Base-by-base conservation (phyloP, 495 filamentous ascomycete species). In the Penicillium goetzii region DNA sequence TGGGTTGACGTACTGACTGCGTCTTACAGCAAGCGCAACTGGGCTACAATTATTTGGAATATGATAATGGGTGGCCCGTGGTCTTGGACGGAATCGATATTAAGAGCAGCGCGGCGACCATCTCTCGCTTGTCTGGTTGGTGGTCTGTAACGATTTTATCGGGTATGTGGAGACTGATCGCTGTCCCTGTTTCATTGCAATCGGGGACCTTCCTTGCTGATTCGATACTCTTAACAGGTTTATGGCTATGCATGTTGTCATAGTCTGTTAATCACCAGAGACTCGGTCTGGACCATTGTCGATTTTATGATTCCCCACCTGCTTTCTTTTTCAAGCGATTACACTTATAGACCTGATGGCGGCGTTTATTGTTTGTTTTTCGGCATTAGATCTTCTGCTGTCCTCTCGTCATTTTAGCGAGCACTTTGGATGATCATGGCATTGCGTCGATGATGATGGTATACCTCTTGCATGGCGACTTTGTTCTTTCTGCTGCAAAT, bases 61-160 rank as follows among this genome's bases (percentile, higher is more conserved):
- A 81, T 60, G 56, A 72, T 7, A 62, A 81, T 43, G 79, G 81
- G 10, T 83, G 80, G 81, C 81, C 80, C 0, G 72, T 75, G 6
- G 65, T 73, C 28, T 10, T 62, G 17, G 63, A 57, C 11, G 69
- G 66, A n/a, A 40, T 28, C 14, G 19, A 56, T 52, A 9, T 41
- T 10, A 14, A 36, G 2, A 38, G 25, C n/a, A 21, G 56, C 26
- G 59, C 32, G 2, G 23, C 50, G 23, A 23, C 15, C 10, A 15
- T 21, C 17, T 21, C 19, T 11, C 52, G 56, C 9, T 33, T 59
- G 17, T 62, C 61, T 17, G 26, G 55, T 8, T 63, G 66, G 63
- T 30, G 56, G 8, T 66, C 41, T 45, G 15, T 65, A n/a, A 58
- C 30, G 19, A 56, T 55, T 0, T 1, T 66, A 6, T 34, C 60